A percentile compares a stretch with the other conserved stretches of the same genome.
These are phyloP conservation scores for Fusarium sp. DNA, from an alignment of 2,329 filamentous ascomycete genomes.

Conservation along the genomic window DNA sequence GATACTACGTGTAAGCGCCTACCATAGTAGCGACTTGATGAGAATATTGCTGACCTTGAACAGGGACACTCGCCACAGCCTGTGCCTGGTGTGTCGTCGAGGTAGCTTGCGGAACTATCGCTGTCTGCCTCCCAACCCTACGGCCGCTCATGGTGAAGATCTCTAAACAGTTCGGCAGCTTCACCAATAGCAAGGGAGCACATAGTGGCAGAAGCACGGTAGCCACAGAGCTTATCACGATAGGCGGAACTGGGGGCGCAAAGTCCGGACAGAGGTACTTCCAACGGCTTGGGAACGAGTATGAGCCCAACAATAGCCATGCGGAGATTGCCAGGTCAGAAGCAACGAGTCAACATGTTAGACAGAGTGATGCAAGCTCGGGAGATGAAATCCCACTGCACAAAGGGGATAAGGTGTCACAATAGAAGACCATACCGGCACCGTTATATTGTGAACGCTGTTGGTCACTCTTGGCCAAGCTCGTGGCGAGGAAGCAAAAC, in stretches of 20 bases:
- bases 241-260: constrained; percentile 11
- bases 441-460: neutral
- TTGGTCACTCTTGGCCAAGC: too few species aligned
- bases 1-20: constrained; percentile 25
- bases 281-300: constrained; percentile 16
- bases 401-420: neutral
- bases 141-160: constrained; percentile 27
- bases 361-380: neutral
- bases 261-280: constrained; percentile 15
- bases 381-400: constrained; percentile 3
- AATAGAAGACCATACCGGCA: neutral
- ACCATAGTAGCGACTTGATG: rapidly evolving
- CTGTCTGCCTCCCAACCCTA: constrained; percentile 24
- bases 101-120: constrained; percentile 29
- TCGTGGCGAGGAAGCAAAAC: too few species aligned
- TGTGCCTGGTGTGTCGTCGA: constrained; percentile 35
- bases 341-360: neutral
- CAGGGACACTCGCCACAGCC: constrained; percentile 32
- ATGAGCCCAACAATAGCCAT: constrained; percentile 1
- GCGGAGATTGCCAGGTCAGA: neutral
- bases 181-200: neutral
- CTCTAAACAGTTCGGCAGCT: constrained; percentile 21
- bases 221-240: constrained; percentile 17
- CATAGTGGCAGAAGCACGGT: neutral
- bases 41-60: neutral